Conservation (phyloP, 2,329 filamentous ascomycete species). For the Cladosporium sp. region DNA sequence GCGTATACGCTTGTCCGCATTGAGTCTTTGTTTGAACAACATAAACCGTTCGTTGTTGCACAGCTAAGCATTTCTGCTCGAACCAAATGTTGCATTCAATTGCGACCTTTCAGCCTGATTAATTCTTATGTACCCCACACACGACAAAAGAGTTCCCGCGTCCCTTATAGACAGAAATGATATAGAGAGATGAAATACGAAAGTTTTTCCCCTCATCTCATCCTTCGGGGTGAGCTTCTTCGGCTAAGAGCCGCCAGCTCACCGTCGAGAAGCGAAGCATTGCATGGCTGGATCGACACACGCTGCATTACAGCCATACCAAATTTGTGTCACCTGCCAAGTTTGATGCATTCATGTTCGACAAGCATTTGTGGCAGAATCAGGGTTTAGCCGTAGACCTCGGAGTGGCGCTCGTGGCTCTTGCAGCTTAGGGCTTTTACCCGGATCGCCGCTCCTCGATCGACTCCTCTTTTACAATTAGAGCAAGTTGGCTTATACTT, state of each 20-base stretch:
- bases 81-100: not conserved
- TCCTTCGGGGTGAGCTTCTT: not conserved
- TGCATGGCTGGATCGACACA: not conserved
- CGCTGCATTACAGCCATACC: not conserved
- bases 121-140: not conserved
- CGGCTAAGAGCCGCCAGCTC: conserved; percentile 5
- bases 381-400: conserved; percentile 8
- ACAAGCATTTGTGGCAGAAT: not conserved
- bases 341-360: not conserved
- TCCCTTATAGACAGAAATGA: not conserved
- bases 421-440: conserved; percentile 9
- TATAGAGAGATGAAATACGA: not conserved
- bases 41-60: no score
- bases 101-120: conserved; percentile 8
- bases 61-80: no score
- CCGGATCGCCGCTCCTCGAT: not conserved
- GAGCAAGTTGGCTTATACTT: not conserved
- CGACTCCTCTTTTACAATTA: not conserved
- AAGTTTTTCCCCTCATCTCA: not conserved
- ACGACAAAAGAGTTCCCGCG: not conserved
- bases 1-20: no score
- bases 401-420: conserved; percentile 1
- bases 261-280: not conserved
- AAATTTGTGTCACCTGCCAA: not conserved
- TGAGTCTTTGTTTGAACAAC: no score